Evolutionary conservation across 306 rosid genomes (phyloP), one percentile per base, ranked within the genome.

Genomic region (Pterocarpus macrocarpus): DNA sequence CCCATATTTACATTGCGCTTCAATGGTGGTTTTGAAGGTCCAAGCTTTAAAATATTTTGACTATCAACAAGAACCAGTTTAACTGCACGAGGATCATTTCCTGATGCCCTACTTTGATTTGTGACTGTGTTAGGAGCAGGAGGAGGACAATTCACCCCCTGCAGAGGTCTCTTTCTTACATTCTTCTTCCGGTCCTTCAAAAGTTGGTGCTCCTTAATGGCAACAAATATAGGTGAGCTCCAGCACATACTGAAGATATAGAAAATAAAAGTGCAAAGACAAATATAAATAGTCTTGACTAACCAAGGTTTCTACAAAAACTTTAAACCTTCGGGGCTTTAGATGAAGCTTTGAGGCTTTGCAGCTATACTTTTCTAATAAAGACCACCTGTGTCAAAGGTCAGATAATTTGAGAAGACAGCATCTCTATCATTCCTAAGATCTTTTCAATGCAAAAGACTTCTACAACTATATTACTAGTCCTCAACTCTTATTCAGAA

Each of bases 281-380:
- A 70, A 41, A 85, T 35, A 73, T 64, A 77, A 75, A 84, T 49
- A 65, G 78, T 64, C 9, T 57, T 34, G 44, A 92, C 98, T 90
- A 80, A 95, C 99, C 97, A 95, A 87, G 73, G 99, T 95, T 90
- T 95, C 99, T 75, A 95, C 82, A 87, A 95, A 91, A 69, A 95
- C 90, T 88, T 95, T 95, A 73, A 93, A 95, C 44, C 97, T 89
- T 10, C 99, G 94, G 32, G 99, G 99, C 88, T 95, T 95, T 80
- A 95, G 72, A 86, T 93, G 99, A 88, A 95, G 99, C 88, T 95
- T 95, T 80, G 99, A 95, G 79, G 99, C 99, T 87, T 93, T 93
- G 88, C 97, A 95, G 86, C 99, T 95, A 81, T 93, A 93, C 84
- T 95, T 95, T 84, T 95, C 99, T 85, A 95, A 81, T 83, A 95